Conservation (phyloP, 75 land plant species). For the Selaginella moellendorffii region DNA sequence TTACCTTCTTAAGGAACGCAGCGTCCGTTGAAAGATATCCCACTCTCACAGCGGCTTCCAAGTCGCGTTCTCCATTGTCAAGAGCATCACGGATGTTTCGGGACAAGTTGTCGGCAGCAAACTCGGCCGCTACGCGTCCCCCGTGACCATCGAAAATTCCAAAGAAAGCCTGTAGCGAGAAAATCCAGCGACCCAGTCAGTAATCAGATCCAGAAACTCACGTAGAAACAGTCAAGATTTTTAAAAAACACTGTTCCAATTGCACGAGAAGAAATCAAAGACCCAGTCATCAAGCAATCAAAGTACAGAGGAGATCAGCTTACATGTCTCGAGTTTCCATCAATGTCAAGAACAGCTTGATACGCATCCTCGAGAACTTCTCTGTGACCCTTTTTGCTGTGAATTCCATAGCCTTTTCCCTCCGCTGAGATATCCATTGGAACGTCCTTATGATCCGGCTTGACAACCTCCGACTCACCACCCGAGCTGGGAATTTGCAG, state of each 20-base stretch:
- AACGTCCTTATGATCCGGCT: not conserved
- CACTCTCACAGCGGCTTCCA: constrained; percentile 26
- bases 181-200: not conserved
- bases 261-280: not conserved
- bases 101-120: constrained; percentile 43
- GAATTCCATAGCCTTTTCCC: constrained; percentile 25
- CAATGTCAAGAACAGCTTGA: constrained; percentile 26
- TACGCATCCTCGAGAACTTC: constrained; percentile 51
- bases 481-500: constrained; percentile 37
- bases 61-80: constrained; percentile 13
- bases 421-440: constrained; percentile 14
- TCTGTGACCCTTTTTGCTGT: constrained; percentile 51
- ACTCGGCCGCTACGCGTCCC: constrained; percentile 57
- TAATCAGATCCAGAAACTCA: not conserved
- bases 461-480: not conserved
- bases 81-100: constrained; percentile 33
- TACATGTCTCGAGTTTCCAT: constrained; percentile 31
- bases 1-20: constrained; percentile 43
- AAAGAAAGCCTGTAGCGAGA: constrained; percentile 47
- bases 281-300: not conserved
- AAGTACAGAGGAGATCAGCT: not conserved
- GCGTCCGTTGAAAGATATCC: constrained; percentile 55
- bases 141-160: constrained; percentile 90
- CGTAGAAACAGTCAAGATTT: not conserved
- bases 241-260: not conserved